phyloP scores from a whole-genome alignment of 1,284 basidiomycete genomes.

The Fomitopsis schrenkii region DNA sequence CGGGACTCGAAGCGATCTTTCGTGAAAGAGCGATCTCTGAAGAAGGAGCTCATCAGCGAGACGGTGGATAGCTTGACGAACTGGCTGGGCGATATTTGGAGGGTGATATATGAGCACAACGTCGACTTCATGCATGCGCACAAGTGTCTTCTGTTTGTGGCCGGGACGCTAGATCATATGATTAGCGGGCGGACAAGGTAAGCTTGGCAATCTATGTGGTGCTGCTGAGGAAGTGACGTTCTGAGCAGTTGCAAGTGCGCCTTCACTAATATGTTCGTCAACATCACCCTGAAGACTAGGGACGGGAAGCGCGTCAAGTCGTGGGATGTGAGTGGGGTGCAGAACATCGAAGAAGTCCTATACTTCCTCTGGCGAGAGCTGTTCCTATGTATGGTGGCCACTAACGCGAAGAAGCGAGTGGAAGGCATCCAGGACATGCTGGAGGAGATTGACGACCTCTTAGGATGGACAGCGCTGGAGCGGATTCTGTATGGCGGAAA shows the following conservation, averaged over 20 bases:
- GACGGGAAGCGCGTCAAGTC: slow-evolving; percentile 43
- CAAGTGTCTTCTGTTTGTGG: slow-evolving; percentile 46
- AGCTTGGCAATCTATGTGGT: slow-evolving; percentile 17
- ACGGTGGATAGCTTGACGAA: slow-evolving; percentile 45
- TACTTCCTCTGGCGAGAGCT: slow-evolving; percentile 70
- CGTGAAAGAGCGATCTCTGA: slow-evolving; percentile 45
- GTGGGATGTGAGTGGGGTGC: slow-evolving; percentile 46
- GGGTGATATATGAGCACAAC: slow-evolving; percentile 50
- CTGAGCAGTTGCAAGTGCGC: slow-evolving; percentile 43
- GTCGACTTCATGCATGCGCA: slow-evolving; percentile 51
- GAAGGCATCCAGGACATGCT: slow-evolving; percentile 46
- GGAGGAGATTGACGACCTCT: slow-evolving; percentile 44
- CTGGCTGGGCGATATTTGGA: slow-evolving; percentile 63
- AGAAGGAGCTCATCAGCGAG: slow-evolving; percentile 50
- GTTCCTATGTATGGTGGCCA: slow-evolving; percentile 48
- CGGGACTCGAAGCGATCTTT: slow-evolving; percentile 48
- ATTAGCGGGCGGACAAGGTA: slow-evolving; percentile 41
- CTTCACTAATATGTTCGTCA: slow-evolving; percentile 42
- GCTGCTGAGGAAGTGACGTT: not conserved
- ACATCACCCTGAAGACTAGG: slow-evolving; percentile 37
- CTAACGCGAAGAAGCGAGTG: slow-evolving; percentile 32
- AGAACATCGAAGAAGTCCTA: slow-evolving; percentile 43
- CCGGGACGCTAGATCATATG: slow-evolving; percentile 42
- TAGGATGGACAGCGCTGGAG: slow-evolving; percentile 48
- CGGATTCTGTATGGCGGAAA: slow-evolving; percentile 49